Evolutionary conservation across 495 filamentous ascomycete species (phyloP), one percentile per base, ranked within the genome.

Genomic region (Penicillium mononematosum): DNA sequence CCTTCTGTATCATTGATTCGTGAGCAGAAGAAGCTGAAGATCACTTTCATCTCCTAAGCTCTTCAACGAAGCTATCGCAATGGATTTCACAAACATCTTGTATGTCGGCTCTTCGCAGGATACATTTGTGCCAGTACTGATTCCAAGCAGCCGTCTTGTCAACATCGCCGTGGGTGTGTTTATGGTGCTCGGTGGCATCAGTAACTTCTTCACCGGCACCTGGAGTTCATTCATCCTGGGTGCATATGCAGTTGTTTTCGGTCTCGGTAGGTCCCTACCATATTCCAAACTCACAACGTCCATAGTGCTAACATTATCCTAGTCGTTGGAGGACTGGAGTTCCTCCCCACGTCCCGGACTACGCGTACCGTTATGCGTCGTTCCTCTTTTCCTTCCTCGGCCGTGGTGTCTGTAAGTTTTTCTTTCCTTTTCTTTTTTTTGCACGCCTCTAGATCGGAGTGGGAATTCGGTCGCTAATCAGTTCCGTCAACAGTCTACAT

Each of bases 381-480:
- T 99, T 99, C 84, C 85, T 98, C 68, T 98, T 97, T 81, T 92
- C 87, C 45, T 98, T 99, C 83, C 70, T 98, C 62, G 94, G 94
- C 51, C 92, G 94, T 64, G 94, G 94, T 70, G 77, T 91, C 71
- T 98, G 92, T 97, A 84, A 75, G 91, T 86, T 10, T 36, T 50
- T 17, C 24, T 31, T n/a, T n/a, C n/a, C n/a, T n/a, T n/a, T n/a
- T n/a, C n/a, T n/a, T n/a, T 39, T 47, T 48, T 45, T 47, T 48
- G 16, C 19, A n/a, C 39, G 46, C 66, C 75, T 49, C 69, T 16
- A 43, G 56, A 34, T 14, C 14, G 4, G 17, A 22, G 43, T 5
- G 8, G 1, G 16, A 32, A 12, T 34, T n/a, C 10, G 31, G 29
- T 25, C 0, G 38, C 55, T 68, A 50, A 67, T 54, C 34, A 25